phyloP scores from a whole-genome alignment of 371 early-diverging fungal species.

The Mortierella sp. region DNA sequence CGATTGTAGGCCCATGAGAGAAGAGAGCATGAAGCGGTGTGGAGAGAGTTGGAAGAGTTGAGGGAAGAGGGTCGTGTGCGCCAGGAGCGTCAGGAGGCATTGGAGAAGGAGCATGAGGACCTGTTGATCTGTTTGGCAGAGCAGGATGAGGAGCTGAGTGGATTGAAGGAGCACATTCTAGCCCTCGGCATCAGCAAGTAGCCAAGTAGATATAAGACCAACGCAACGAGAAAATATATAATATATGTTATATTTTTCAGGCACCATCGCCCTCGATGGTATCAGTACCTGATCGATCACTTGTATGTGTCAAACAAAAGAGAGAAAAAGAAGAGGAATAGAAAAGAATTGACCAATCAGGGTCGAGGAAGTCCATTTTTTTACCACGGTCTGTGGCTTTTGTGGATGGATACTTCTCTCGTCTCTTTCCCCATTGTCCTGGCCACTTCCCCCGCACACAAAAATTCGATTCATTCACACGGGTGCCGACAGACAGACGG shows the following conservation, averaged over 20 bases:
- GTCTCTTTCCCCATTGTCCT: neutral
- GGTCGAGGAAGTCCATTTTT: slow-evolving; percentile 9
- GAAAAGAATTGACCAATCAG: slow-evolving; percentile 31
- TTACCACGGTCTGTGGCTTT: slow-evolving; percentile 31
- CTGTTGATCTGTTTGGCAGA: slow-evolving; percentile 86
- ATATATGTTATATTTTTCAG: neutral
- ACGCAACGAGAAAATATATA: neutral
- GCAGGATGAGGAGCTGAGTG: slow-evolving; percentile 58
- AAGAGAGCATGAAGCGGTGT: slow-evolving; percentile 20
- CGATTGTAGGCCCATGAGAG: slow-evolving; percentile 31
- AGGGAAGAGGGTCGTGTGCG: slow-evolving; percentile 59
- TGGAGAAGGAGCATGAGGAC: slow-evolving; percentile 94
- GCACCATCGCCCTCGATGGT: neutral
- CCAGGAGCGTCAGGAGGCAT: slow-evolving; percentile 56
- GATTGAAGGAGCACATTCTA: slow-evolving; percentile 34
- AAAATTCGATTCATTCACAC: neutral
- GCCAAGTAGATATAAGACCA: neutral
- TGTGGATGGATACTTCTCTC: neutral
- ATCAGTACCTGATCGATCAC: neutral
- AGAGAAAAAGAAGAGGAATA: neutral
- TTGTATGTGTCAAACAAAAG: neutral
- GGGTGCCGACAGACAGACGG: neutral
- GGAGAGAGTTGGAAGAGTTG: slow-evolving; percentile 43
- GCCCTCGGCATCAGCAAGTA: slow-evolving; percentile 19
- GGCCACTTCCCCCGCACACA: neutral